phyloP scores from a whole-genome alignment of 2,329 filamentous ascomycete species.

The Colletotrichum spinosum region DNA sequence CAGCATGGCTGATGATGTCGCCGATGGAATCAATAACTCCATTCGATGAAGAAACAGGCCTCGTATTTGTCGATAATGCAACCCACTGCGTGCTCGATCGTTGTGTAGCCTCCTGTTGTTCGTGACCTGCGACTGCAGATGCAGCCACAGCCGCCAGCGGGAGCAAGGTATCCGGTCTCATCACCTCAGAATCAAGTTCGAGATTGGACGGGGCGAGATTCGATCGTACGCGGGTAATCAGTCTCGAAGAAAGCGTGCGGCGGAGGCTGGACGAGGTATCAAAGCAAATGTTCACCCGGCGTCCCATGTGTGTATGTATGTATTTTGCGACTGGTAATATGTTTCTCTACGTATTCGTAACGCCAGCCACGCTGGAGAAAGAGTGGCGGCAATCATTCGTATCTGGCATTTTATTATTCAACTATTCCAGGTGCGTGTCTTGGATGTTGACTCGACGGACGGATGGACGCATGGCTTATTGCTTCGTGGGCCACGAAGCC shows the following conservation, averaged over 20 bases:
- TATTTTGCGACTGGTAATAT: not conserved
- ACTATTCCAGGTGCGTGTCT: no score
- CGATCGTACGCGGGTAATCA: constrained; percentile 6
- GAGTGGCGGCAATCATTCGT: not conserved
- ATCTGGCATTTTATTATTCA: no score
- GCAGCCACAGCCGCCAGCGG: constrained; percentile 8
- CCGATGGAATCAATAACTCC: not conserved
- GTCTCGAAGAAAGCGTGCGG: not conserved
- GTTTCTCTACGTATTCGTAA: not conserved
- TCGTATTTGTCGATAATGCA: not conserved
- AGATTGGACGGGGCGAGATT: not conserved
- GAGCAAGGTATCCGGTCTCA: constrained; percentile 9
- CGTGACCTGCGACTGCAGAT: not conserved
- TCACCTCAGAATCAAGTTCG: not conserved
- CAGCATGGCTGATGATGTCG: not conserved
- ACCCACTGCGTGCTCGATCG: not conserved
- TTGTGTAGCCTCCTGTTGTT: not conserved
- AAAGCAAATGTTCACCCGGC: not conserved
- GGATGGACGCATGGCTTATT: not conserved
- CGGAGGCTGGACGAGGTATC: constrained; percentile 11
- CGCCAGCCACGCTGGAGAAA: not conserved
- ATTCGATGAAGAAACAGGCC: not conserved
- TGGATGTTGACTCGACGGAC: no score
- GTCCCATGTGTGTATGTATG: not conserved
- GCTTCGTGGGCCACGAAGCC: constrained; percentile 4